Conservation (phyloP, 192 early-diverging fungal species). For the Coemansia furcata region DNA sequence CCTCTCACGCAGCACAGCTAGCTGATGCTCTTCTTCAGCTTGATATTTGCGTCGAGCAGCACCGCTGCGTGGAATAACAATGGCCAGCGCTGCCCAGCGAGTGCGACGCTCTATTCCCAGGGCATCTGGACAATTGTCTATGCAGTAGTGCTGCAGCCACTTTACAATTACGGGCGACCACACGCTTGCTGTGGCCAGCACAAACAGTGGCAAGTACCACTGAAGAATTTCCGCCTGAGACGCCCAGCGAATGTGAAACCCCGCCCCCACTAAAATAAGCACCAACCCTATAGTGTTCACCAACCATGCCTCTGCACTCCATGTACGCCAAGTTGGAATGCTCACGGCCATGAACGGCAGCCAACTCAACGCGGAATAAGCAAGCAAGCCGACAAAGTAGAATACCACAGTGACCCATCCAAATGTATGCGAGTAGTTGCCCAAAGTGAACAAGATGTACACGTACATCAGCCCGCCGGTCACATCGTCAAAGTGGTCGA, state of each 20-base stretch:
- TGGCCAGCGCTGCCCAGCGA: conserved; percentile 22
- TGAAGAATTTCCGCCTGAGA: conserved; percentile 31
- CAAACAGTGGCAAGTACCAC: conserved; percentile 50
- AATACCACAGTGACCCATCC: conserved; percentile 50
- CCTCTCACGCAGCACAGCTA: conserved; percentile 10
- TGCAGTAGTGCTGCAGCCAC: conserved; percentile 27
- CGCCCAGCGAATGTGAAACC: conserved; percentile 49
- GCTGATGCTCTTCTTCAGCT: conserved; percentile 9
- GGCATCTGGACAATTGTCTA: conserved; percentile 35
- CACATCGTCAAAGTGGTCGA: conserved; percentile 66
- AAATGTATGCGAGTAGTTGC: conserved; percentile 69
- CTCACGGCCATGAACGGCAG: conserved; percentile 68
- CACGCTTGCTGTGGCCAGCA: conserved; percentile 36
- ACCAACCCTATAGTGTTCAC: conserved; percentile 58
- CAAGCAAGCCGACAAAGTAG: conserved; percentile 55
- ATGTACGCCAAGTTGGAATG: conserved; percentile 58
- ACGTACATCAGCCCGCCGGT: conserved; percentile 59
- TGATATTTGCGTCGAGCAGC: conserved; percentile 8
- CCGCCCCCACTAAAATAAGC: conserved; percentile 62
- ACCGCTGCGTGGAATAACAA: conserved; percentile 27
- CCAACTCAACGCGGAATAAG: conserved; percentile 60
- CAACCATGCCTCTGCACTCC: conserved; percentile 66
- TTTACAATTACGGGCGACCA: conserved; percentile 24
- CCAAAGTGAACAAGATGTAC: conserved; percentile 70
- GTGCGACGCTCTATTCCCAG: conserved; percentile 37